phyloP scores from a whole-genome alignment of 2,329 filamentous ascomycete species.

The Fusarium irregulare region DNA sequence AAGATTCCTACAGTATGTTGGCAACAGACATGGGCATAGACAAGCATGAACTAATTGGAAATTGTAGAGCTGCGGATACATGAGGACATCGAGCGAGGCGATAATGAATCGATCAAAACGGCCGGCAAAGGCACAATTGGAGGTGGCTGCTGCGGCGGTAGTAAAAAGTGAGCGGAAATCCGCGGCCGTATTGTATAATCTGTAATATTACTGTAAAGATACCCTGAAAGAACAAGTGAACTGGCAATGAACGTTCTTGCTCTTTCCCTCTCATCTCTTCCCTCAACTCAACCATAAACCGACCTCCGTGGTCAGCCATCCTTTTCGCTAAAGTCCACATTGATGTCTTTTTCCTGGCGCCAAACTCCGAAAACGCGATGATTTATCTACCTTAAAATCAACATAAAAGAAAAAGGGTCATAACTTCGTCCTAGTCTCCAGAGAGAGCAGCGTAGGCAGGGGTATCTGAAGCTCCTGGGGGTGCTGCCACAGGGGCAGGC shows the following conservation, averaged over 20 bases:
- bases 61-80: constrained; percentile 86
- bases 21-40: not conserved
- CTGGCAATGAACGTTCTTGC: constrained; percentile 33
- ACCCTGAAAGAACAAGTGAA: constrained; percentile 46
- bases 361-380: constrained; percentile 45
- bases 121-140: constrained; percentile 54
- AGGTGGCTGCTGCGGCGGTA: constrained; percentile 48
- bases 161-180: constrained; percentile 44
- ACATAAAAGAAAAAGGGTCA: constrained; percentile 33
- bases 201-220: constrained; percentile 51
- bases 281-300: constrained; percentile 22
- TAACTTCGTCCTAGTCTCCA: constrained; percentile 71
- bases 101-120: constrained; percentile 90
- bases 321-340: constrained; percentile 36
- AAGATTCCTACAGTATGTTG: constrained; percentile 67
- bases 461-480: constrained; percentile 81
- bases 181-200: constrained; percentile 42
- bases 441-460: constrained; percentile 84
- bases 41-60: not conserved
- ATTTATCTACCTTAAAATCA: constrained; percentile 16
- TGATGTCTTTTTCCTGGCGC: constrained; percentile 26
- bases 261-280: constrained; percentile 23
- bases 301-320: constrained; percentile 23
- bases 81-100: constrained; percentile 87
- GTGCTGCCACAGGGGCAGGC: constrained; percentile 70